Conservation (phyloP, 305 asterid species). For the Nicotiana rustica region DNA sequence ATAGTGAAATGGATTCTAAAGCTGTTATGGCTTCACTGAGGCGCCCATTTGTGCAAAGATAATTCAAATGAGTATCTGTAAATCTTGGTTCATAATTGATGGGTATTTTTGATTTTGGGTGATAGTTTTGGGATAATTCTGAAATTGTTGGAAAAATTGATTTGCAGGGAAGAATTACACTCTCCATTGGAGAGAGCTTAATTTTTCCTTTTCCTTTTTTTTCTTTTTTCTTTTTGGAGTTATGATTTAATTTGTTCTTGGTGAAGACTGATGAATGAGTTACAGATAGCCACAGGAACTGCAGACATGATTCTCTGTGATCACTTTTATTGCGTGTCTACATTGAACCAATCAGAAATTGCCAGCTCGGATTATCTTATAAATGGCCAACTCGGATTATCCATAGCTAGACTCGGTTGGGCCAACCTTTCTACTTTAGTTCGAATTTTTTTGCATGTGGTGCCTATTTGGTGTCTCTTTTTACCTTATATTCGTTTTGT, state of each 20-base stretch:
- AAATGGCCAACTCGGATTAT: neutral
- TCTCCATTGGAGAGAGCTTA: conserved; percentile 56
- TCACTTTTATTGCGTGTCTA: neutral
- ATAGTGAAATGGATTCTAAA: conserved; percentile 47
- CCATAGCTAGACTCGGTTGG: neutral
- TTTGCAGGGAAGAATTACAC: conserved; percentile 61
- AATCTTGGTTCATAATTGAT: conserved; percentile 38
- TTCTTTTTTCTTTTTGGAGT: neutral
- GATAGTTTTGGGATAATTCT: conserved; percentile 37
- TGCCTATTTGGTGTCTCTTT: no score
- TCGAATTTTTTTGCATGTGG: no score
- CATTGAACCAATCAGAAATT: neutral
- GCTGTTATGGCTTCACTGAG: conserved; percentile 62
- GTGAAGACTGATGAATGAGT: neutral
- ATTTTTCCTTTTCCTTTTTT: neutral
- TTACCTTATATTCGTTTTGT: no score
- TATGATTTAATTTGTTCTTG: conserved; percentile 11
- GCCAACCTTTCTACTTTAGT: no score
- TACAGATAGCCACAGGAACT: conserved; percentile 28
- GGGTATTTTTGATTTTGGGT: conserved; percentile 30
- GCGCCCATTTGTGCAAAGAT: conserved; percentile 68
- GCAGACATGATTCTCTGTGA: conserved; percentile 31
- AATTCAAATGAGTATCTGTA: conserved; percentile 59
- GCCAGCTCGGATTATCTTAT: conserved; percentile 34
- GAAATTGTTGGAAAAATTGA: conserved; percentile 45